Evolutionary conservation across 306 rosid species (phyloP), one percentile per base, ranked within the genome.

Genomic region (Canavalia ensiformis): DNA sequence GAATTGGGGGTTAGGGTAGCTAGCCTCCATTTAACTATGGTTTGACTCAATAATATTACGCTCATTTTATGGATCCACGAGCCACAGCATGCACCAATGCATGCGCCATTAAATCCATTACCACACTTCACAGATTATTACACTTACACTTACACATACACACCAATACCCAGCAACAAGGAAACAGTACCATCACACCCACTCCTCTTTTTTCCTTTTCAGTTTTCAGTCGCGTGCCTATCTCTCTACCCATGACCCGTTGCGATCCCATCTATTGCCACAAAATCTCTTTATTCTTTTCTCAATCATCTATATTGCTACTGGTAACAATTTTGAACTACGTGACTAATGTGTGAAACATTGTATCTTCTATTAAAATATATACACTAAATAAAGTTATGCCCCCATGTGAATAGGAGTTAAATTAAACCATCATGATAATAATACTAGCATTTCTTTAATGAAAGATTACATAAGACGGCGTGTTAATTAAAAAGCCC

Each of bases 71-170:
- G 75, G 76, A 83, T 64, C 0, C 6, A 72, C 83, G 87, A 72
- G 87, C 87, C 83, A 13, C 25, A 78, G 86, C 86, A 80, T 83
- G 86, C 86, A 56, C 57, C 52, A 72, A 3, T 77, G 80, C 86
- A 83, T 78, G 85, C 81, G 81, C 81, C 76, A 70, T 50, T 69
- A 82, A 82, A 80, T 66, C 59, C 18, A 64, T 25, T 2, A 5
- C 25, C 75, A 74, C 31, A 68, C 42, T n/a, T 30, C 8, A 7
- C 46, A 64, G 29, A 54, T n/a, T 58, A 30, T 33, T 31, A 31
- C 45, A 18, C 25, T 18, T 18, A 18, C 25, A 18, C 25, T 18
- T 18, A 18, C 25, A 18, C 25, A 31, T 62, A 18, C 68, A 62
- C 30, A 31, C 11, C 25, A 47, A 55, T 54, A 8, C 18, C 18